phyloP scores from a whole-genome alignment of 2,329 filamentous ascomycete species.

The Zarea fungicola region DNA sequence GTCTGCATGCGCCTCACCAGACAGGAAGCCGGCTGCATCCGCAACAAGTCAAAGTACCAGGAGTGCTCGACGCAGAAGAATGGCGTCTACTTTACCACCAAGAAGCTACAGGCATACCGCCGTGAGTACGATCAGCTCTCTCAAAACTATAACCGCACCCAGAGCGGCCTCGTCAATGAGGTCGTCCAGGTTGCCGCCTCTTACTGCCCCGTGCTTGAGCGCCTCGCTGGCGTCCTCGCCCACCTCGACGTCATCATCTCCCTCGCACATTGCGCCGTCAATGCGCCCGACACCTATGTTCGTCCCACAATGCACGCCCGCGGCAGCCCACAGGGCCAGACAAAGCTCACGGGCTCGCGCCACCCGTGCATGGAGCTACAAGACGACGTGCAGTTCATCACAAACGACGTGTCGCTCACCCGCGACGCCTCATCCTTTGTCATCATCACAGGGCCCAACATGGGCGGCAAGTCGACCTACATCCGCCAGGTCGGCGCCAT shows the following conservation, averaged over 20 bases:
- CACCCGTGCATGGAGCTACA: constrained; percentile 99
- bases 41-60: constrained; percentile 83
- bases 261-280: constrained; percentile 87
- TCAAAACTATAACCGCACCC: constrained; percentile 90
- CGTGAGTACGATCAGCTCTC: constrained; percentile 92
- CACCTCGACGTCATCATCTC: constrained; percentile 94
- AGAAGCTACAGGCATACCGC: constrained; percentile 69
- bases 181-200: constrained; percentile 91
- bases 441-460: constrained; percentile 96
- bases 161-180: constrained; percentile 83
- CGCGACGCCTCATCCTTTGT: constrained; percentile 81
- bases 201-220: constrained; percentile 89
- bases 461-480: constrained; percentile 98
- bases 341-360: constrained; percentile 83
- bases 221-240: constrained; percentile 78
- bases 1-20: constrained; percentile 94
- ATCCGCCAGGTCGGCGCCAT: constrained; percentile 97
- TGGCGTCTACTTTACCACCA: constrained; percentile 95
- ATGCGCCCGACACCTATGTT: constrained; percentile 87
- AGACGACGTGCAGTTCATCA: constrained; percentile 97
- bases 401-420: constrained; percentile 83
- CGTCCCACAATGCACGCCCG: constrained; percentile 85
- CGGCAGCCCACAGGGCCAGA: constrained; percentile 67
- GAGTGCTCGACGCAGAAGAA: constrained; percentile 99
- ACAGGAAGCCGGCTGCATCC: constrained; percentile 85